Conservation (phyloP, 106 monocot species). For the Dendrobium huoshanense region DNA sequence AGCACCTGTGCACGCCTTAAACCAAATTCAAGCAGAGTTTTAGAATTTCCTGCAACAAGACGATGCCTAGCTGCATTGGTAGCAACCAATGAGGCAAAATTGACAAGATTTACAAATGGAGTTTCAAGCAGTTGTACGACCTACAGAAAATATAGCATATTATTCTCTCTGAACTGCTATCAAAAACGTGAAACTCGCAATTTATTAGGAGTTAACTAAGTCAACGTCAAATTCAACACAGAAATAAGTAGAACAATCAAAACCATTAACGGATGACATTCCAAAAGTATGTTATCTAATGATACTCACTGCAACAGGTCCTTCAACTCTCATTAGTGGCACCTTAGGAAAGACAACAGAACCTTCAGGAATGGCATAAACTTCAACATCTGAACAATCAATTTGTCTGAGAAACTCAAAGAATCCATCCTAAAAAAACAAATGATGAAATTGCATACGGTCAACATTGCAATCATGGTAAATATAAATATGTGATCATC, state of each 20-base stretch:
- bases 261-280: neutral
- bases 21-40: conserved; percentile 89
- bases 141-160: conserved; percentile 23
- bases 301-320: conserved; percentile 91
- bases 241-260: neutral
- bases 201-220: neutral
- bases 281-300: conserved; percentile 5
- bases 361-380: conserved; percentile 73
- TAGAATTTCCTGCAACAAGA: conserved; percentile 81
- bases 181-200: neutral
- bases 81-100: conserved; percentile 91
- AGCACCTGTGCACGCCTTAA: conserved; percentile 88
- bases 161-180: neutral
- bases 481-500: neutral
- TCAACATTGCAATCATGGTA: neutral
- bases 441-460: neutral
- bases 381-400: conserved; percentile 87
- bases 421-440: conserved; percentile 60
- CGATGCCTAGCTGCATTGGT: conserved; percentile 99
- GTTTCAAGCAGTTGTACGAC: conserved; percentile 97
- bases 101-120: conserved; percentile 94
- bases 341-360: conserved; percentile 73
- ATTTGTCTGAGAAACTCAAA: conserved; percentile 79
- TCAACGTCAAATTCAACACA: neutral
- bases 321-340: conserved; percentile 76